Percentiles rank a stretch among this genome's conserved stretches.
phyloP scores from a whole-genome alignment of 257 asterid species.

The Lycium ferocissimum region DNA sequence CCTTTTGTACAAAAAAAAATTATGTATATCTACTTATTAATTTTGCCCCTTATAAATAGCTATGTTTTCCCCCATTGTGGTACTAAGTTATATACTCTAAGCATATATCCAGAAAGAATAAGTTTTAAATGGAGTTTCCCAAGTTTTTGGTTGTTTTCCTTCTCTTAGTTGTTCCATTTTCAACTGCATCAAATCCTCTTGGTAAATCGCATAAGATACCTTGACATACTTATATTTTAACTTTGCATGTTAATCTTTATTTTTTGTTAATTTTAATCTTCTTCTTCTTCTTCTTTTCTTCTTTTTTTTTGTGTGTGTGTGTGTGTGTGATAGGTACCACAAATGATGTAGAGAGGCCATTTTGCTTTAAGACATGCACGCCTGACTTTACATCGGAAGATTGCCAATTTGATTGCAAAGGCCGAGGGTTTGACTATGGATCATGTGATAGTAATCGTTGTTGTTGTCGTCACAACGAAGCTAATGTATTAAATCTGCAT shows the following conservation, averaged over 20 bases:
- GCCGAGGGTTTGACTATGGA: not conserved
- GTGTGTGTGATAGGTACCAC: not conserved
- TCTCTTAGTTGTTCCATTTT: constrained; percentile 1
- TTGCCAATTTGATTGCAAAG: not conserved
- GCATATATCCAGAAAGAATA: not conserved
- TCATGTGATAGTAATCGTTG: not conserved
- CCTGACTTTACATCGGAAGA: not conserved
- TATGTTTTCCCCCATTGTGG: not conserved
- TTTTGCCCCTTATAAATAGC: not conserved
- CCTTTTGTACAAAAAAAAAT: not conserved
- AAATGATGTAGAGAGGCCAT: not conserved
- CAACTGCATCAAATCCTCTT: not conserved
- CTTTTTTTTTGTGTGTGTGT: too few species aligned
- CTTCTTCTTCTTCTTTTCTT: too few species aligned
- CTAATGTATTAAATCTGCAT: not conserved
- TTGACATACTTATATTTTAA: not conserved
- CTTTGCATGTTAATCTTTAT: not conserved
- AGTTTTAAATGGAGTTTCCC: not conserved
- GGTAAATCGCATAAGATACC: not conserved
- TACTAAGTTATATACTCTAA: not conserved
- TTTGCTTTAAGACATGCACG: not conserved
- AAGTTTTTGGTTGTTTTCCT: not conserved
- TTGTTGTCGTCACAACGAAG: not conserved
- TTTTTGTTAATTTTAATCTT: too few species aligned
- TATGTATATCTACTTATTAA: not conserved